phyloP scores from a whole-genome alignment of 306 rosid species.

The Cicer pinnatifidum region DNA sequence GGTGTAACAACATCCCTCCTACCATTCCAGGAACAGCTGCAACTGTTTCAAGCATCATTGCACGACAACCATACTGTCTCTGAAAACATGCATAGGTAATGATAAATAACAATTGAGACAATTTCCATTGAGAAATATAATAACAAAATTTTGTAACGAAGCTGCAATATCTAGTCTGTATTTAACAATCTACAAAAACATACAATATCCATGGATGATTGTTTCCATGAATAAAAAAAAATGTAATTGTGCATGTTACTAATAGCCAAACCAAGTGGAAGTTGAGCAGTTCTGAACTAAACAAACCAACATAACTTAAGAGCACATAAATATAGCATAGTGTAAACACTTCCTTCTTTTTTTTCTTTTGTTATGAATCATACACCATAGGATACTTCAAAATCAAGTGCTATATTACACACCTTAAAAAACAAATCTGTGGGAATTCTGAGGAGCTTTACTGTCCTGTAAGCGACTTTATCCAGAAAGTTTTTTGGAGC shows the following conservation, averaged over 20 bases:
- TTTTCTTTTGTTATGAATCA: neutral
- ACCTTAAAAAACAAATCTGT: constrained; percentile 75
- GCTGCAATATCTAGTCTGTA: neutral
- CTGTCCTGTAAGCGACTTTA: constrained; percentile 68
- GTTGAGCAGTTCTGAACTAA: constrained; percentile 46
- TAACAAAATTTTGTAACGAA: constrained; percentile 4
- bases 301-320: neutral
- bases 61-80: constrained; percentile 76
- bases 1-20: constrained; percentile 76
- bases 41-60: constrained; percentile 84
- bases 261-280: too few relatives aligned
- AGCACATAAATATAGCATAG: neutral
- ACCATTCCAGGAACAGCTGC: constrained; percentile 86
- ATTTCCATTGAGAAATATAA: constrained; percentile 1
- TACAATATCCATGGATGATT: neutral
- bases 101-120: constrained; percentile 8
- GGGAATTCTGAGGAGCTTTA: constrained; percentile 70
- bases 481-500: constrained; percentile 69
- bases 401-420: constrained; percentile 3
- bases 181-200: neutral
- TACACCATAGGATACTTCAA: constrained; percentile 42
- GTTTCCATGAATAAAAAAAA: neutral
- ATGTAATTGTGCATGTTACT: neutral
- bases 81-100: constrained; percentile 29
- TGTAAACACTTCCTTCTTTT: constrained; percentile 1